Evolutionary conservation across 306 rosid genomes (phyloP).

Genomic region (Vigna reflexopilosa): DNA sequence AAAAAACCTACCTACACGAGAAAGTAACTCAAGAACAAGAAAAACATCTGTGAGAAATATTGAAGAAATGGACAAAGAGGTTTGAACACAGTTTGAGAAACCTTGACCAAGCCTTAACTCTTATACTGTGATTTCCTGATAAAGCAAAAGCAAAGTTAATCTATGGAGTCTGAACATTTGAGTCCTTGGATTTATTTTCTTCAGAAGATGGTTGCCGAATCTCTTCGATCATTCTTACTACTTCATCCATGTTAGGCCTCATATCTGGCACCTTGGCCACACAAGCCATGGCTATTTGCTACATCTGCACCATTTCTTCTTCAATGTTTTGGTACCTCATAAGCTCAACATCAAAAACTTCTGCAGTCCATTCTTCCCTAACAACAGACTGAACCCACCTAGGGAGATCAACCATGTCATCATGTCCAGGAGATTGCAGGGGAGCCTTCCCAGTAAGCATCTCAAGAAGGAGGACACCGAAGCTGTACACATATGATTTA

Average conservation of each 20-base stretch:
- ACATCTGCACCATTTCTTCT: constrained; percentile 98
- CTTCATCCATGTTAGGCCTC: constrained; percentile 89
- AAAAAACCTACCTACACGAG: too few species aligned
- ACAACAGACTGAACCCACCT: constrained; percentile 98
- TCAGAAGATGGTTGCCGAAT: constrained; percentile 93
- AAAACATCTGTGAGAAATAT: too few species aligned
- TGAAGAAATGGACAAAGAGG: too few species aligned
- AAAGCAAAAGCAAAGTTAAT: too few species aligned
- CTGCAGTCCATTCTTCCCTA: constrained; percentile 99
- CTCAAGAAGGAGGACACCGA: constrained; percentile 88
- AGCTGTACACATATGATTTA: constrained; percentile 94
- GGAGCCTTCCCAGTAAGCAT: constrained; percentile 97
- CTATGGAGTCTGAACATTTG: too few species aligned
- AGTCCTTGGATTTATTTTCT: constrained; percentile 61
- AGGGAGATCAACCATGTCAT: constrained; percentile 96
- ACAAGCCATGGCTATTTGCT: constrained; percentile 95
- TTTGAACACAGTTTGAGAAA: too few species aligned
- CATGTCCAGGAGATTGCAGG: constrained; percentile 83
- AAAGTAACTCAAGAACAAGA: too few species aligned
- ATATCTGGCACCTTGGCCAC: constrained; percentile 86
- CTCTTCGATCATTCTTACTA: constrained; percentile 91
- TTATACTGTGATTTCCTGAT: too few species aligned
- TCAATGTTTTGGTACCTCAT: constrained; percentile 93
- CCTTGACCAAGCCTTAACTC: too few species aligned
- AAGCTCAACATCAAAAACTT: constrained; percentile 91